A percentile compares a stretch with the other conserved stretches of the same genome.
Conservation (phyloP, 1,284 basidiomycete species). For the Cutaneotrichosporon spelunceum region DNA sequence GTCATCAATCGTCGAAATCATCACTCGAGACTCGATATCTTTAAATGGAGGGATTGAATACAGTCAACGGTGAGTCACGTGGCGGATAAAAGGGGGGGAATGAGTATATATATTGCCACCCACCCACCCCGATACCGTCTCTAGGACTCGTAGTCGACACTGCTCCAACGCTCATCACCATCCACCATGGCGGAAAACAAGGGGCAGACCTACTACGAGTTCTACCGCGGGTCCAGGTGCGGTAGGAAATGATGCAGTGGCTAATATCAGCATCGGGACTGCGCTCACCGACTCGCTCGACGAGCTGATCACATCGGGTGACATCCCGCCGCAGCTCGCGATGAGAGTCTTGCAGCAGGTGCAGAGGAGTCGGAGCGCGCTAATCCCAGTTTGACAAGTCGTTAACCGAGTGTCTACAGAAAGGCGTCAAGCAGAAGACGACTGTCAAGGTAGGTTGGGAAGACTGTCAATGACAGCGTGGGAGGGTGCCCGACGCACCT, state of each 20-base stretch:
- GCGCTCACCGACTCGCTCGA: slow-evolving; percentile 98
- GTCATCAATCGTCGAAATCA: neutral
- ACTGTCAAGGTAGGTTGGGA: slow-evolving; percentile 70
- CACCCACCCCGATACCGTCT: neutral
- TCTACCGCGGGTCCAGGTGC: slow-evolving; percentile 61
- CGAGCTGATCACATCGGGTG: slow-evolving; percentile 94
- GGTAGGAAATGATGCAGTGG: neutral
- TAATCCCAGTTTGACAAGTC: slow-evolving; percentile 85
- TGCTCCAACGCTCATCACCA: neutral
- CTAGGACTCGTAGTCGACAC: neutral
- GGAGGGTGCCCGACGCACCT: too few species aligned
- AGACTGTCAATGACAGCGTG: too few species aligned
- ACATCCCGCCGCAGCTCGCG: slow-evolving; percentile 94
- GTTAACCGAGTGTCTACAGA: slow-evolving; percentile 81
- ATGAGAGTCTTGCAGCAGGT: slow-evolving; percentile 97
- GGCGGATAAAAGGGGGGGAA: neutral
- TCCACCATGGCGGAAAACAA: slow-evolving; percentile 33
- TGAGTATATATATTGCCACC: neutral
- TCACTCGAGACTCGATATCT: neutral
- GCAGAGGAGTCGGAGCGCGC: neutral
- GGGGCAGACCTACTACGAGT: slow-evolving; percentile 74
- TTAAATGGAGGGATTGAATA: neutral
- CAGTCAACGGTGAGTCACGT: neutral
- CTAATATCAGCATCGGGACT: slow-evolving; percentile 75
- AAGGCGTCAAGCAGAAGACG: slow-evolving; percentile 88